Evolutionary conservation across 148 eudicot species (phyloP), one percentile per base, ranked within the genome.

Genomic region (Amaranthus hypochondriacus): DNA sequence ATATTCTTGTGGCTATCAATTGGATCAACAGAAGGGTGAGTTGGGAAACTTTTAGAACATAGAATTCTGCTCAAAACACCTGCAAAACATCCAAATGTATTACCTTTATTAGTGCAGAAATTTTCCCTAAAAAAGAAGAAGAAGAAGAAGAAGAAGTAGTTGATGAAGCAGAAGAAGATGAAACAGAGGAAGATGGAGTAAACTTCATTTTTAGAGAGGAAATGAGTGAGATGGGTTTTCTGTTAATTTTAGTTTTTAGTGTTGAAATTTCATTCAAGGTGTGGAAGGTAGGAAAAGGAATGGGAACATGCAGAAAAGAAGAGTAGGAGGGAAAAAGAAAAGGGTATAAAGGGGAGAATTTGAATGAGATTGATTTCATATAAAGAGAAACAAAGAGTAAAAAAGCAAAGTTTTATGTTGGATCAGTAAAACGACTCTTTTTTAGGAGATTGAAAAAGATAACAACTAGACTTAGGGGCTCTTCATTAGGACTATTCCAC

Each of bases 61-160:
- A 89, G 86, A 47, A 92, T 75, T 18, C 85, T 78, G 43, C 91
- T 84, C 3, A 92, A 46, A 66, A 87, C 56, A 55, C 80, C 78
- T 28, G 84, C 51, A 0, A 92, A 68, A 72, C 92, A 83, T 4
- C 92, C 83, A 48, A 78, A 42, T 18, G 73, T 14, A 44, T 57
- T 62, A 62, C 56, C 56, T 73, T 76, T 82, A n/a, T 72, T 49
- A 50, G 39, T 78, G 78, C 56, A n/a, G 62, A 79, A 79, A n/a
- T 56, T 79, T 12, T 55, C 70, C 56, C 55, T 73, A 13, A 60
- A 13, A 60, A 53, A 21, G 76, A 59, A 62, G 64, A 59, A 28
- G 56, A 46, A 11, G 72, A 18, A 50, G 82, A 53, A 12, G 84
- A 43, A 56, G 81, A 67, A 11, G 72, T 18, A 50, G 82, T 58